phyloP scores from a whole-genome alignment of 176 grass and related monocot species.

The Rhipidocladum racemiflorum region DNA sequence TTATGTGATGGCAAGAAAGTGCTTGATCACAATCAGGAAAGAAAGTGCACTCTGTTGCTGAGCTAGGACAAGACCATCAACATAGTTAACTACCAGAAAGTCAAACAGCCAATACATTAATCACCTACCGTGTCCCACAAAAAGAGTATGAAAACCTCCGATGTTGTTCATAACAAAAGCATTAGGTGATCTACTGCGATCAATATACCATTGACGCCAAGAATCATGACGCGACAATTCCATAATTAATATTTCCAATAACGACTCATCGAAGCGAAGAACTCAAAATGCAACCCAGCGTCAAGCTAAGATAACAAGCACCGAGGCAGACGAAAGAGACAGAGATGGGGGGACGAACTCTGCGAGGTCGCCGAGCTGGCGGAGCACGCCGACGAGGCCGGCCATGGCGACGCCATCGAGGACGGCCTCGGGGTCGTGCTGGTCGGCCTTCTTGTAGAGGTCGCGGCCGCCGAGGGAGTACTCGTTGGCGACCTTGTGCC shows the following conservation, averaged over 20 bases:
- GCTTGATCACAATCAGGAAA: slow-evolving; percentile 12
- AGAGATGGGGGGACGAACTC: slow-evolving; percentile 46
- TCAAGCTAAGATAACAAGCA: background rate
- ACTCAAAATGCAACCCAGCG: background rate
- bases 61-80: slow-evolving; percentile 23
- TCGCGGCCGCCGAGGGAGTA: slow-evolving; percentile 66
- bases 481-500: slow-evolving; percentile 69
- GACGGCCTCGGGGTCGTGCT: slow-evolving; percentile 71
- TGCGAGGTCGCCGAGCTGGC: slow-evolving; percentile 88
- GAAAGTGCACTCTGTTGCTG: background rate
- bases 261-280: background rate
- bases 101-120: slow-evolving; percentile 49
- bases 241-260: background rate
- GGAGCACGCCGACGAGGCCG: slow-evolving; percentile 77
- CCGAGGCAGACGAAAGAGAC: background rate
- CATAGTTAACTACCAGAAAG: slow-evolving; percentile 28
- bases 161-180: slow-evolving; percentile 12
- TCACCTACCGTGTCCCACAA: slow-evolving; percentile 12
- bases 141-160: background rate
- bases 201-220: background rate
- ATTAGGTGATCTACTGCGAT: slow-evolving; percentile 47
- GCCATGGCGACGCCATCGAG: slow-evolving; percentile 87
- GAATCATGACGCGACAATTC: background rate
- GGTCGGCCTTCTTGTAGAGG: slow-evolving; percentile 50
- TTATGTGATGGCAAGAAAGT: slow-evolving; percentile 12